Conservation (phyloP, 164 flowering plant genomes). For the Berberis vulgaris region DNA sequence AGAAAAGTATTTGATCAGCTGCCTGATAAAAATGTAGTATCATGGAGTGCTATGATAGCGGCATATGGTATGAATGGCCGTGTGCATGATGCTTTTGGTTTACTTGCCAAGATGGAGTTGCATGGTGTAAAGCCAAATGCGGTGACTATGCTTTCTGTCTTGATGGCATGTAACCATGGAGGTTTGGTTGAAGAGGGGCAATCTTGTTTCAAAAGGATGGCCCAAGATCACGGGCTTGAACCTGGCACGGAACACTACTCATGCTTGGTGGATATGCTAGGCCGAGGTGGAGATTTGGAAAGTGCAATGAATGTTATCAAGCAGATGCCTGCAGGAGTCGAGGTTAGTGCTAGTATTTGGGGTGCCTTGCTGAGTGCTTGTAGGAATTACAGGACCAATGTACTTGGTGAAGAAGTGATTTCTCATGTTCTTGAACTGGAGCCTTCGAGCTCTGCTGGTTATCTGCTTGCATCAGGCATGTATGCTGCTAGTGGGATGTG, state of each 20-base stretch:
- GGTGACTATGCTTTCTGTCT: conserved; percentile 39
- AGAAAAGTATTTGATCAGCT: conserved; percentile 53
- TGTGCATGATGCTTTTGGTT: conserved; percentile 43
- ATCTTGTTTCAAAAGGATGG: conserved; percentile 38
- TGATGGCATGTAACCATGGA: conserved; percentile 65
- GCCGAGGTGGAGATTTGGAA: conserved; percentile 57
- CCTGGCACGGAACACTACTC: conserved; percentile 56
- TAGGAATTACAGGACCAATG: conserved; percentile 31
- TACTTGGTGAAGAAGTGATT: conserved; percentile 36
- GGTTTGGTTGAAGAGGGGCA: conserved; percentile 73
- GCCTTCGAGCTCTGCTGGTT: conserved; percentile 55
- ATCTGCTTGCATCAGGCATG: conserved; percentile 59
- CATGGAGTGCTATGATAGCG: conserved; percentile 77
- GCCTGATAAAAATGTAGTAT: conserved; percentile 35
- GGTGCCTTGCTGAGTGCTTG: conserved; percentile 75
- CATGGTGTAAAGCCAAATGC: conserved; percentile 49
- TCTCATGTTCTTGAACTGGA: conserved; percentile 58
- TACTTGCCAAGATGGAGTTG: conserved; percentile 42
- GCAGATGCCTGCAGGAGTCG: conserved; percentile 33
- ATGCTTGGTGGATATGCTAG: conserved; percentile 75
- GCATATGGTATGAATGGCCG: conserved; percentile 70
- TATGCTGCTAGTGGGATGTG: conserved; percentile 53
- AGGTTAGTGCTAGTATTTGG: conserved; percentile 50
- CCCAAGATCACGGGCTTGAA: conserved; percentile 27
- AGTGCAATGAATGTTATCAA: conserved; percentile 43